A percentile compares a stretch with the other conserved stretches of the same genome.
These are phyloP conservation scores for Berberis vulgaris DNA, from an alignment of 164 flowering plant species.

Conservation along the genomic window DNA sequence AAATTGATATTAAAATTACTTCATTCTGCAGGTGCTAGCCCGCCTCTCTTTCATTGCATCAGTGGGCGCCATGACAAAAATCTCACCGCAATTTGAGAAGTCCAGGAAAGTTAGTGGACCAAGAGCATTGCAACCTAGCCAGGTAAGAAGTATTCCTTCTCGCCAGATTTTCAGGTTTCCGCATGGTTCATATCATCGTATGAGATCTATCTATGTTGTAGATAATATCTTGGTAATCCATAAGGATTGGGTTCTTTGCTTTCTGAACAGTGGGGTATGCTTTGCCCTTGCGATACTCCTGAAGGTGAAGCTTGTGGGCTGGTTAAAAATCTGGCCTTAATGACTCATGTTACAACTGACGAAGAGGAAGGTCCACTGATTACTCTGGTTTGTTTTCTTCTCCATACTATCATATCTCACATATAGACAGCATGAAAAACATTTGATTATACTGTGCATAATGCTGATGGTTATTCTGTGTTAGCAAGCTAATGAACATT, in stretches of 20 bases:
- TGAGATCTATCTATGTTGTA: too few species aligned
- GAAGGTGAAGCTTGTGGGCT: slow-evolving; percentile 99
- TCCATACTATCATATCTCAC: too few species aligned
- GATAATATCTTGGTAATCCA: too few species aligned
- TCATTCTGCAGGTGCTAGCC: slow-evolving; percentile 40
- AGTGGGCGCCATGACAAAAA: slow-evolving; percentile 75
- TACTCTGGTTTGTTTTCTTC: slow-evolving; percentile 42
- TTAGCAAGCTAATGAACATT: too few species aligned
- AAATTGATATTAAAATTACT: too few species aligned
- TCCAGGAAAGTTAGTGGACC: slow-evolving; percentile 99
- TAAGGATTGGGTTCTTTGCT: not conserved
- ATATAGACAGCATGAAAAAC: too few species aligned
- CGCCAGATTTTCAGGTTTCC: not conserved
- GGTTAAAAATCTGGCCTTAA: slow-evolving; percentile 87
- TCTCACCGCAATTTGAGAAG: slow-evolving; percentile 90
- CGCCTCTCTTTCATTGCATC: slow-evolving; percentile 82
- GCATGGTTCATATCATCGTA: too few species aligned
- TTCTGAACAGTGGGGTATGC: slow-evolving; percentile 89
- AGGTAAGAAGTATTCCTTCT: slow-evolving; percentile 30
- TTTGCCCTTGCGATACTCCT: slow-evolving; percentile 99
- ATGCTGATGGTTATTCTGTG: too few species aligned
- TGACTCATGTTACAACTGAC: slow-evolving; percentile 98
- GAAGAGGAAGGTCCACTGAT: slow-evolving; percentile 76
- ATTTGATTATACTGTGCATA: too few species aligned
- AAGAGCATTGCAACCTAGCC: slow-evolving; percentile 98